phyloP scores from a whole-genome alignment of 257 asterid genomes.

The Primulina eburnea region DNA sequence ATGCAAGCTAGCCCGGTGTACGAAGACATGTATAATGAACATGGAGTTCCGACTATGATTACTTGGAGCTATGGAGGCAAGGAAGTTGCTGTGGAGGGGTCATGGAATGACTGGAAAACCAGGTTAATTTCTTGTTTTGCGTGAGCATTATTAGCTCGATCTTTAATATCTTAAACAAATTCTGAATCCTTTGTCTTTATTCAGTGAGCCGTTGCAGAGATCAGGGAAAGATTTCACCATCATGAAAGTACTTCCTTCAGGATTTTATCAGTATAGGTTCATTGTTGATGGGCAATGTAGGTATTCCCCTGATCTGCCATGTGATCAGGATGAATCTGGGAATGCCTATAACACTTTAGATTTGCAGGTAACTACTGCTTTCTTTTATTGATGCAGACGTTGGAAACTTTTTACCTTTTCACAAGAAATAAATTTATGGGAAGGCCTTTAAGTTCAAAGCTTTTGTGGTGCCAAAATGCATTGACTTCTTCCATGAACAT shows the following conservation, averaged over 20 bases:
- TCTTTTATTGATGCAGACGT: slow-evolving; percentile 7
- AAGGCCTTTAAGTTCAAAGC: neutral
- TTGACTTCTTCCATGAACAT: neutral
- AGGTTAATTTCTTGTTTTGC: slow-evolving; percentile 41
- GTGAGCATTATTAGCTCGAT: neutral
- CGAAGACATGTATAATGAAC: slow-evolving; percentile 64
- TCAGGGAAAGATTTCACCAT: slow-evolving; percentile 98
- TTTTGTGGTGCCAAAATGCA: neutral
- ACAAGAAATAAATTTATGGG: neutral
- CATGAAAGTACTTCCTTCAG: slow-evolving; percentile 93
- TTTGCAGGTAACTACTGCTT: slow-evolving; percentile 57
- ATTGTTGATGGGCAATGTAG: slow-evolving; percentile 90
- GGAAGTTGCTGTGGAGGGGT: slow-evolving; percentile 90
- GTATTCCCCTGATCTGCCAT: slow-evolving; percentile 75
- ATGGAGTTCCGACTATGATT: slow-evolving; percentile 90
- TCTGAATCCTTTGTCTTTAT: slow-evolving; percentile 8
- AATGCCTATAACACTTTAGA: slow-evolving; percentile 77
- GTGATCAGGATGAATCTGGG: slow-evolving; percentile 84
- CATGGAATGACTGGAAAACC: slow-evolving; percentile 97
- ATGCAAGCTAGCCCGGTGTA: slow-evolving; percentile 65
- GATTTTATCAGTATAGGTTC: slow-evolving; percentile 89
- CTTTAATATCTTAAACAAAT: slow-evolving; percentile 28
- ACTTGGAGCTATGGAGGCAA: slow-evolving; percentile 85
- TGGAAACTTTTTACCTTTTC: neutral
- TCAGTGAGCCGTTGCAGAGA: slow-evolving; percentile 83